A percentile compares a stretch with the other conserved stretches of the same genome.
Conservation (phyloP, 2,329 filamentous ascomycete genomes). For the Chlorencoelia australis region DNA sequence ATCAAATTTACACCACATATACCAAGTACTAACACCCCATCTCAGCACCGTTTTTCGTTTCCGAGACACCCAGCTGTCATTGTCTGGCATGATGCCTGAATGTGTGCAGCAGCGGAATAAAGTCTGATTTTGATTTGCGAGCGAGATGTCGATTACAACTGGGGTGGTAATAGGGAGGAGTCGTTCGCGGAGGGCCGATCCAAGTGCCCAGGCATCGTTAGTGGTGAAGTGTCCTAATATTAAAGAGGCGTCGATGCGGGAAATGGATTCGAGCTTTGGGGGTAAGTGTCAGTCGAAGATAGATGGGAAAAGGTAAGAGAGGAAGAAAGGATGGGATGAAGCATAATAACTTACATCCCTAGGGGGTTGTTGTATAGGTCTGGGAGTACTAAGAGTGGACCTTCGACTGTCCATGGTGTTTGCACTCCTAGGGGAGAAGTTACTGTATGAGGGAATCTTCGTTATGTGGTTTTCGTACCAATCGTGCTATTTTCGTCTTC, state of each 20-base stretch:
- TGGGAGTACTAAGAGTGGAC: constrained; percentile 6
- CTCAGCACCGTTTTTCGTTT: constrained; percentile 65
- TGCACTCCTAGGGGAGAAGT: too few relatives aligned
- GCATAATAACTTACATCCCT: constrained; percentile 2
- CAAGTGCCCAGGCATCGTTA: constrained; percentile 55
- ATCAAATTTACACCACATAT: constrained; percentile 55
- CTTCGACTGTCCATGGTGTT: too few relatives aligned
- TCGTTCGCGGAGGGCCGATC: constrained; percentile 52
- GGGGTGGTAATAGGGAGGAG: constrained; percentile 45
- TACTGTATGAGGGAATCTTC: too few relatives aligned
- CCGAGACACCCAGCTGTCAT: constrained; percentile 58
- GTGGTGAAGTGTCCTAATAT: constrained; percentile 42
- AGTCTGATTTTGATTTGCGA: constrained; percentile 47
- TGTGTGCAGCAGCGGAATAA: constrained; percentile 63
- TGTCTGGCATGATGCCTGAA: constrained; percentile 58
- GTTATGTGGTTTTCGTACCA: too few relatives aligned
- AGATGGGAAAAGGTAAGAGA: not conserved
- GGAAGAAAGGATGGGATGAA: not conserved
- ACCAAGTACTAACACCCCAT: constrained; percentile 62
- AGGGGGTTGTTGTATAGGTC: constrained; percentile 2
- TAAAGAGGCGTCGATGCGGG: constrained; percentile 23
- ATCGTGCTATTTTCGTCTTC: constrained; percentile 10
- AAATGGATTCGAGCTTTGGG: constrained; percentile 24
- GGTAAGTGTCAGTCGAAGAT: not conserved
- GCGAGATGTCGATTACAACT: constrained; percentile 52